Evolutionary conservation across 2,329 filamentous ascomycete species (phyloP), one percentile per base, ranked within the genome.

Genomic region (Neocatenulostroma microsporum): DNA sequence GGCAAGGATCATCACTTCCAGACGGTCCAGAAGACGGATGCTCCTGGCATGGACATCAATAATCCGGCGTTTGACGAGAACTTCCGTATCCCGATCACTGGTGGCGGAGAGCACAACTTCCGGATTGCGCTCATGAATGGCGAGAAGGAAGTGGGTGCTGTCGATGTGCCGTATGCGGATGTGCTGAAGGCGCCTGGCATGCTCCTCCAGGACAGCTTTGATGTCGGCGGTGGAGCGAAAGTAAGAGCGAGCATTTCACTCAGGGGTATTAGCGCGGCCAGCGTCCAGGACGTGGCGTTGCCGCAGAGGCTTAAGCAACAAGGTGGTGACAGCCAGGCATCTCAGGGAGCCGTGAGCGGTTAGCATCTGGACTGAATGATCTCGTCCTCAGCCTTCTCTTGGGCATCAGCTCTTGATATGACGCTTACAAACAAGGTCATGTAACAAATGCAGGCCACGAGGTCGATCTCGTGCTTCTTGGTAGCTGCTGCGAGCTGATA

Each of bases 51-150:
- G 3, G 68, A 70, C 33, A 68, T 70, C 42, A 66, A 64, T 54
- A 71, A 69, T 46, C 68, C 68, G 2, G 54, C 59, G 2, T 71
- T 69, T 36, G 66, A 70, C 39, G 59, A 64, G 45, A 60, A 62
- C 0, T 70, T 70, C 52, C 53, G 52, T 6, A 58, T 70, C 29
- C 64, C 66, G 0, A 37, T 70, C 5, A 64, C 58, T 4, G n/a
- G n/a, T n/a, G 54, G 51, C 45, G 32, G 57, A 2, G 42, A 44
- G 21, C 49, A 52, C 1, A 52, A 25, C 37, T 60, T 65, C 37
- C 53, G 41, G 36, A 56, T 67, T 12, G 40, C 54, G 5, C 44
- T 65, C 18, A 24, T 65, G 44, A 58, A 66, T 46, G 54, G 51
- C 21, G 48, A 56, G 23, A 44, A 48, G 3, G 63, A 63, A 45